These are phyloP conservation scores for Uronychia setigera DNA, from an alignment of 73 alveolate genomes.

Conservation along the genomic window DNA sequence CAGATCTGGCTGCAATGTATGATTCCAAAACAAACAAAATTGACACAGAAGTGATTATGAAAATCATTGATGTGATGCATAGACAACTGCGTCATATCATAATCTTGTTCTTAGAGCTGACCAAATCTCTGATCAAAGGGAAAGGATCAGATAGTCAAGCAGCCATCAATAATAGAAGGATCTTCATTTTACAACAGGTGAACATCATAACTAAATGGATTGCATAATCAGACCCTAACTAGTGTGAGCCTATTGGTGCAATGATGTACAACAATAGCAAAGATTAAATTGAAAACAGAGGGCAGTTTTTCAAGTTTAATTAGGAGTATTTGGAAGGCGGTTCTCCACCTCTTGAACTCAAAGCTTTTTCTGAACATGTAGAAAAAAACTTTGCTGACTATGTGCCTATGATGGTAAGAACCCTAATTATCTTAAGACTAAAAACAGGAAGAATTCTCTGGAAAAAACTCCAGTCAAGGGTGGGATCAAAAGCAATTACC, in stretches of 20 bases:
- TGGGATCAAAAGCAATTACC: no score
- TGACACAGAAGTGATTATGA: slow-evolving; percentile 30
- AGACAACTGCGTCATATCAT: slow-evolving; percentile 22
- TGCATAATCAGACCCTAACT: slow-evolving; percentile 31
- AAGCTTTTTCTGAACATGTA: background rate
- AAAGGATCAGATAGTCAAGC: background rate
- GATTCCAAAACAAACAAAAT: slow-evolving; percentile 18
- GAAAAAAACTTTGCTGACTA: background rate
- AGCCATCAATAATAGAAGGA: slow-evolving; percentile 23
- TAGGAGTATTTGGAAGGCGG: background rate
- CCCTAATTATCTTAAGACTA: no score
- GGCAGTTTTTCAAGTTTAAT: background rate
- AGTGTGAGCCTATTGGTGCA: background rate
- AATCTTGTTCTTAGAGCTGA: slow-evolving; percentile 8
- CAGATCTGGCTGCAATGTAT: background rate
- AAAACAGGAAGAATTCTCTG: no score
- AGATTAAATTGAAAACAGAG: background rate
- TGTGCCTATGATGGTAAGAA: no score
- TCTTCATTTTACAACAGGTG: slow-evolving; percentile 32
- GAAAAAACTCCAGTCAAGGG: no score
- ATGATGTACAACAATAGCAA: background rate
- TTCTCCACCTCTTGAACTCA: background rate
- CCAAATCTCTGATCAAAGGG: background rate
- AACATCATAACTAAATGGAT: slow-evolving; percentile 45
- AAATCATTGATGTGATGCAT: slow-evolving; percentile 25